Percentiles rank a stretch among this genome's conserved stretches.
Evolutionary conservation across 208 protist species (phyloP).

Genomic region (Entamoeba histolytica): DNA sequence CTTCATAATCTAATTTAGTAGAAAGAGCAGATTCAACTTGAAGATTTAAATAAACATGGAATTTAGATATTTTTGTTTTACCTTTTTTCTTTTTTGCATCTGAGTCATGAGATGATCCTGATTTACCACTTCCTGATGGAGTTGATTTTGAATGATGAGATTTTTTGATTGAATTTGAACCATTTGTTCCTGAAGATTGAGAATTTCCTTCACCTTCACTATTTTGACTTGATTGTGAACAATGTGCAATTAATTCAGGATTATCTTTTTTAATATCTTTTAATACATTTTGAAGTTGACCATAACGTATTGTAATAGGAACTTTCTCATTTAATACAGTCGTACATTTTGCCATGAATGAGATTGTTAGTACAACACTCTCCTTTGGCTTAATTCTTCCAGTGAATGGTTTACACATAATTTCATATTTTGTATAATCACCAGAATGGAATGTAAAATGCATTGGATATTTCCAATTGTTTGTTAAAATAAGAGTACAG

Average conservation of each 20-base stretch:
- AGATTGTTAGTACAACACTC: not conserved
- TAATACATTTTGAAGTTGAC: not conserved
- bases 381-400: not conserved
- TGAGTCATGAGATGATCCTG: not conserved
- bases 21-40: too few species aligned
- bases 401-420: not conserved
- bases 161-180: too few species aligned
- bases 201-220: not conserved
- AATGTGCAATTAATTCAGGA: too few species aligned
- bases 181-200: not conserved
- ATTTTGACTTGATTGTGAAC: not conserved
- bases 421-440: not conserved
- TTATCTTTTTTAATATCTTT: not conserved
- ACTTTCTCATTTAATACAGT: not conserved
- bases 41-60: too few species aligned
- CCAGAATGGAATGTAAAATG: too few species aligned
- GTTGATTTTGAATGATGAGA: too few species aligned
- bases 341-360: not conserved
- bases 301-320: not conserved
- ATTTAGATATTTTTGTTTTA: not conserved
- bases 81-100: not conserved
- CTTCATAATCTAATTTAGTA: too few species aligned
- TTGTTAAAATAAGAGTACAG: not conserved
- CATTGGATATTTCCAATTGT: not conserved
- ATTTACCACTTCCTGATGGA: not conserved